A percentile compares a stretch with the other conserved stretches of the same genome.
Evolutionary conservation across 768 basidiomycete species (phyloP).

Genomic region (Trametes cubensis): DNA sequence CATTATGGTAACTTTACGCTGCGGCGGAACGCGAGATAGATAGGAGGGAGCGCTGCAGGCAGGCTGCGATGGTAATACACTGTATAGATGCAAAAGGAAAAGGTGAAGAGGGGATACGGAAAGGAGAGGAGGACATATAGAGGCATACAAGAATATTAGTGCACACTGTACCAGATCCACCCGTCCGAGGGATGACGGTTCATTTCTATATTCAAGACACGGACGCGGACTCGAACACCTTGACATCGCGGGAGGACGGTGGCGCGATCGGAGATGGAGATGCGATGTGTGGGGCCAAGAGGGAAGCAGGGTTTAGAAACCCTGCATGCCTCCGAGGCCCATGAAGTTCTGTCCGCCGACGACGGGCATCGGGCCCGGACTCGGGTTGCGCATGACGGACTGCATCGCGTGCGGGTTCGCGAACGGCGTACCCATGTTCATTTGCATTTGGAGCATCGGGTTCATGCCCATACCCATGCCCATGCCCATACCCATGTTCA

Average conservation of each 20-base stretch:
- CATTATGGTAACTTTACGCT: constrained; percentile 28
- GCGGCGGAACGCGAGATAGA: constrained; percentile 11
- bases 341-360: constrained; percentile 36
- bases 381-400: constrained; percentile 83
- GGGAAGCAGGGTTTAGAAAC: constrained; percentile 24
- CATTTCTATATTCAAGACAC: constrained; percentile 25
- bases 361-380: constrained; percentile 53
- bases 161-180: constrained; percentile 21
- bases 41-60: constrained; percentile 20
- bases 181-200: constrained; percentile 17
- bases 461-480: constrained; percentile 59
- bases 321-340: constrained; percentile 36
- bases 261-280: background rate
- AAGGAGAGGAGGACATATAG: constrained; percentile 1
- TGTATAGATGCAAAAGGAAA: constrained; percentile 4
- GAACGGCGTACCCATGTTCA: constrained; percentile 53
- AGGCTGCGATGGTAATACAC: constrained; percentile 25
- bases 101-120: background rate
- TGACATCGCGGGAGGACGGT: background rate
- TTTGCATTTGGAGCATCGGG: constrained; percentile 66
- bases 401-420: constrained; percentile 77
- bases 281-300: background rate
- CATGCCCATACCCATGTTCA: constrained; percentile 51
- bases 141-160: constrained; percentile 23
- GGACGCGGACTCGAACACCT: background rate